Base-by-base conservation (phyloP, 345 rosid species). In the Anastatica hierochuntica region DNA sequence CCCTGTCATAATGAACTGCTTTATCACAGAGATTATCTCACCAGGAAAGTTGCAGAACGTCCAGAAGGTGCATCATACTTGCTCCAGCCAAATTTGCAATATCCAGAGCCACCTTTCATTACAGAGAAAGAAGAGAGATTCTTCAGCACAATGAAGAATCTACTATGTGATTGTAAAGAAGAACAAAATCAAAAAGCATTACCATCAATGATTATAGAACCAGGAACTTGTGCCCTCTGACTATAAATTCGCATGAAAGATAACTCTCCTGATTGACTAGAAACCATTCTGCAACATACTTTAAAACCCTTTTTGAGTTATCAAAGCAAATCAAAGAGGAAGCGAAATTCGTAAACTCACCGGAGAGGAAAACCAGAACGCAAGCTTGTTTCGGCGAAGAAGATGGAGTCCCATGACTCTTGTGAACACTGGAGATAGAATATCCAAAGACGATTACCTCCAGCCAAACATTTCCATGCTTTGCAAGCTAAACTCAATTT, bases 41-140 rank as follows among this genome's bases (percentile, higher is more conserved):
- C 98, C 85, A 82, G 55, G 67, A 87, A 90, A 23, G 98, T 87
- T 11, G 95, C 84, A 11, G 81, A 74, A 12, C 72, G 76, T 16
- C 88, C 98, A 63, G 92, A 80, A 27, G 95, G 98, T 58, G 66
- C 3, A 62, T 58, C 75, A 73, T 56, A 75, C 59, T 82, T 82
- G 77, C 89, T 90, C 98, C 98, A 76, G 6, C 96, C 98, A 74
- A 37, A 87, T 64, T 90, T 90, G 69, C 95, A 84, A 62, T 87
- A 87, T 36, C 98, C 98, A 23, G 96, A 84, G 49, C 98, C 95
- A 71, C 96, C 98, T 90, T n/a, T 58, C 41, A 34, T 9, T 5
- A 14, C 26, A 54, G 10, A 6, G 35, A n/a, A n/a, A n/a, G n/a
- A n/a, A n/a, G n/a, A n/a, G n/a, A n/a, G n/a, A n/a, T n/a, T n/a